Evolutionary conservation across 495 filamentous ascomycete genomes (phyloP), one percentile per base, ranked within the genome.

Genomic region (Xylaria flabelliformis): DNA sequence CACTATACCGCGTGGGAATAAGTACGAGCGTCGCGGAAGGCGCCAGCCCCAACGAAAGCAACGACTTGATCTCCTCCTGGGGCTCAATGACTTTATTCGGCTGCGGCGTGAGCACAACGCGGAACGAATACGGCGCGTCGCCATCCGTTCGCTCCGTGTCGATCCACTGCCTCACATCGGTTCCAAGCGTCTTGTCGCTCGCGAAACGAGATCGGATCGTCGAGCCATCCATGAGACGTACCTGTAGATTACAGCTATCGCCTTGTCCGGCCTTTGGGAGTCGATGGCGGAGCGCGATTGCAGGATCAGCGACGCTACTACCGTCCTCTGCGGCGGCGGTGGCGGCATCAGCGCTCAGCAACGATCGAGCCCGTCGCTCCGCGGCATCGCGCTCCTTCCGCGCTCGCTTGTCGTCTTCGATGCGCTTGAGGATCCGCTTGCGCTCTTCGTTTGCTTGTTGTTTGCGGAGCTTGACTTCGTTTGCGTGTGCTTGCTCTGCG

Each of bases 21-120:
- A 98, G 88, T 50, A 98, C 92, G 0, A 98, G 84, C 4, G 92
- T 98, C 3, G 94, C 91, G 0, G 88, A 92, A 0, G 95, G 94
- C 7, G 88, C 85, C 1, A 97, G 84, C 10, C 89, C 91, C 17
- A 97, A 83, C 2, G 90, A 88, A 15, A 82, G 78, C 0, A 97
- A 85, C 0, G 86, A 85, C 53, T 89, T 83, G 41, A 86, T 86
- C 77, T 98, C 96, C 51, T 98, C 94, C 1, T 88, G 82, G 8
- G 91, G 85, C 51, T 90, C 88, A 64, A 98, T 87, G 8, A 87
- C 88, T 64, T 87, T 89, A 76, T 90, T 96, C 3, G 93, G 94
- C 15, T 88, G 81, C 1, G 95, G 96, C 0, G 93, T 90, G 1
- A 96, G 84, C 41, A 98, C 90, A 44, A 95, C 89, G 75, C 94